Evolutionary conservation across 495 filamentous ascomycete genomes (phyloP).

Genomic region (Aspergillus ellipticus): DNA sequence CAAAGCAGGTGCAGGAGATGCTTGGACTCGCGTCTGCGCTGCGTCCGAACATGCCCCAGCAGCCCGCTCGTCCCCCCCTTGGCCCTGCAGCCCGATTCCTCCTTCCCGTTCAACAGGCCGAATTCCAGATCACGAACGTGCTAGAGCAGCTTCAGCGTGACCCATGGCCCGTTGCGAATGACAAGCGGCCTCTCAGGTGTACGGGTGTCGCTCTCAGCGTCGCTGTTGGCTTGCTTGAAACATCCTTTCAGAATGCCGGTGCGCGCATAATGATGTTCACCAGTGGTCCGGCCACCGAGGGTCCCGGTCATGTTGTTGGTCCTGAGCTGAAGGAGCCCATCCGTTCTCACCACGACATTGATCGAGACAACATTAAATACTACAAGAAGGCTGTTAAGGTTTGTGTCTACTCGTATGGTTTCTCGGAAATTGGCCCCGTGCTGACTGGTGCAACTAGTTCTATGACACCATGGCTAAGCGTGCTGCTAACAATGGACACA

Average conservation of each 20-base stretch:
- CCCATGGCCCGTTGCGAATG: conserved; percentile 95
- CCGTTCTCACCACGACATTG: conserved; percentile 97
- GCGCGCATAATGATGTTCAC: conserved; percentile 97
- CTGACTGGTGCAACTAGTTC: conserved; percentile 59
- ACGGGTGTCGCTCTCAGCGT: conserved; percentile 96
- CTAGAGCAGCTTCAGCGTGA: conserved; percentile 97
- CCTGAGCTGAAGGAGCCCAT: conserved; percentile 97
- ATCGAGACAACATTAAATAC: conserved; percentile 98
- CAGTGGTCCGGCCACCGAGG: conserved; percentile 92
- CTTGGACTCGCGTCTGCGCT: conserved; percentile 69
- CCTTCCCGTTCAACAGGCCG: conserved; percentile 90
- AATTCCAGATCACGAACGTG: conserved; percentile 96
- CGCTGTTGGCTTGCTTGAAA: conserved; percentile 87
- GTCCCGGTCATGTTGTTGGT: conserved; percentile 93
- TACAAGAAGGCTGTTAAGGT: conserved; percentile 99
- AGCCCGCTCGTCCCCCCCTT: conserved; percentile 75
- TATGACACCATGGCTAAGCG: conserved; percentile 97
- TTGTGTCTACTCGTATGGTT: conserved; percentile 12
- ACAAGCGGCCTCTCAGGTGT: conserved; percentile 87
- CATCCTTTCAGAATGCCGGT: conserved; percentile 91
- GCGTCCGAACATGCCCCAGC: conserved; percentile 75
- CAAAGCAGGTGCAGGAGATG: conserved; percentile 99
- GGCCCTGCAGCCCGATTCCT: conserved; percentile 87
- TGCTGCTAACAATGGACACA: conserved; percentile 92
- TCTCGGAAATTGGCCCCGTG: conserved; percentile 2